Conservation (phyloP, 768 basidiomycete genomes). For the Auriscalpium orientale region DNA sequence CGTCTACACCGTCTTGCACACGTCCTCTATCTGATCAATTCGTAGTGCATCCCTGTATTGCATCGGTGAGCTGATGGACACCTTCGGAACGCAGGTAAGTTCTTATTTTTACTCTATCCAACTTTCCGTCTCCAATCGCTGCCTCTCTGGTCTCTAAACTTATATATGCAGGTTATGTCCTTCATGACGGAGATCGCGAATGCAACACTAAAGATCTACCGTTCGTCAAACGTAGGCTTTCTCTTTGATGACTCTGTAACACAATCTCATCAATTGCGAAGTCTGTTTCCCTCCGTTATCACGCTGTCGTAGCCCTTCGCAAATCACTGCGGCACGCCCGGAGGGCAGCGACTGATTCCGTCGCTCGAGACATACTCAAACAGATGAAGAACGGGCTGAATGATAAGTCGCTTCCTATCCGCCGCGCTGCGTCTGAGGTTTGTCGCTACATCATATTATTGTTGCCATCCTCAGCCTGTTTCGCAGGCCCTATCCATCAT, state of each 20-base stretch:
- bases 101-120: neutral
- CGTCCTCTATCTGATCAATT: neutral
- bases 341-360: conserved; percentile 73
- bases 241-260: conserved; percentile 1
- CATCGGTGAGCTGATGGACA: conserved; percentile 83
- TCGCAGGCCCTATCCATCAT: conserved; percentile 47
- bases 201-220: conserved; percentile 58
- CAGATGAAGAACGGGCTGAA: conserved; percentile 65
- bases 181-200: conserved; percentile 80
- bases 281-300: conserved; percentile 76
- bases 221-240: conserved; percentile 59
- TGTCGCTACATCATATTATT: conserved; percentile 4
- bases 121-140: neutral
- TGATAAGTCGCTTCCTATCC: conserved; percentile 81
- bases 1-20: conserved; percentile 20
- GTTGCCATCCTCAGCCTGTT: conserved; percentile 5
- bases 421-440: conserved; percentile 79
- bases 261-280: conserved; percentile 22
- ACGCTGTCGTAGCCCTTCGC: conserved; percentile 69
- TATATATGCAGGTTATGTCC: conserved; percentile 75
- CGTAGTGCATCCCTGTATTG: conserved; percentile 76
- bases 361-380: conserved; percentile 77
- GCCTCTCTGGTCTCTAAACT: neutral
- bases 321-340: conserved; percentile 78
- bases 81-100: conserved; percentile 76